Conservation (phyloP, 306 rosid species). For the Oxytropis ochrocephala region DNA sequence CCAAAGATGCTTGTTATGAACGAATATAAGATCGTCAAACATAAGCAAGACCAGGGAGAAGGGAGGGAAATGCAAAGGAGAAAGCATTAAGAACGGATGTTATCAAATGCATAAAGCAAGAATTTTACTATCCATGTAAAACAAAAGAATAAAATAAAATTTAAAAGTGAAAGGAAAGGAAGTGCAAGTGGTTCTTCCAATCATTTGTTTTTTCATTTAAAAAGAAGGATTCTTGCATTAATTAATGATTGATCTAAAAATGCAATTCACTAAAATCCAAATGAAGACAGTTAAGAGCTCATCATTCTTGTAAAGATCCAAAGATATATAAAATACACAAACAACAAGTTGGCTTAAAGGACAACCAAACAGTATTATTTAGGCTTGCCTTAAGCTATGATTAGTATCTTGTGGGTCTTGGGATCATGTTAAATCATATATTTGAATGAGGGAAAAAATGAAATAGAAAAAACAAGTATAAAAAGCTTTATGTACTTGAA, state of each 20-base stretch:
- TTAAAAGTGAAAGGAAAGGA: neutral
- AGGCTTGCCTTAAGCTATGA: slow-evolving; percentile 8
- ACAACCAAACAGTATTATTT: slow-evolving; percentile 21
- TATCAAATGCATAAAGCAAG: slow-evolving; percentile 22
- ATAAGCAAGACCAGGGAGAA: slow-evolving; percentile 21
- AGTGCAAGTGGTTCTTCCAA: neutral
- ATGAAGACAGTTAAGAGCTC: slow-evolving; percentile 15
- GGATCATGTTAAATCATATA: neutral
- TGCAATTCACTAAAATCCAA: slow-evolving; percentile 28
- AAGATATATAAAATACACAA: slow-evolving; percentile 15
- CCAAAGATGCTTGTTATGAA: slow-evolving; percentile 14
- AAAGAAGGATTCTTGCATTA: slow-evolving; percentile 6
- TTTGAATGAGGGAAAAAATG: neutral
- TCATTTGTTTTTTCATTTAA: slow-evolving; percentile 5
- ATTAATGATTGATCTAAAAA: slow-evolving; percentile 32
- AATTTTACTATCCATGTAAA: slow-evolving; percentile 6
- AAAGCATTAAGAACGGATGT: slow-evolving; percentile 20
- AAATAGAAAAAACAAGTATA: too few relatives aligned
- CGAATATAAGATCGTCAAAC: slow-evolving; percentile 9
- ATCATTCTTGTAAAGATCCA: slow-evolving; percentile 22
- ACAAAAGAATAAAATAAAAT: neutral
- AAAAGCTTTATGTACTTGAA: too few relatives aligned
- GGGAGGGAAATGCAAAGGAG: slow-evolving; percentile 13
- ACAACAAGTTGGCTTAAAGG: slow-evolving; percentile 23
- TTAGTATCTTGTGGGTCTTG: neutral